phyloP scores from a whole-genome alignment of 345 rosid genomes.

The Anastatica hierochuntica region DNA sequence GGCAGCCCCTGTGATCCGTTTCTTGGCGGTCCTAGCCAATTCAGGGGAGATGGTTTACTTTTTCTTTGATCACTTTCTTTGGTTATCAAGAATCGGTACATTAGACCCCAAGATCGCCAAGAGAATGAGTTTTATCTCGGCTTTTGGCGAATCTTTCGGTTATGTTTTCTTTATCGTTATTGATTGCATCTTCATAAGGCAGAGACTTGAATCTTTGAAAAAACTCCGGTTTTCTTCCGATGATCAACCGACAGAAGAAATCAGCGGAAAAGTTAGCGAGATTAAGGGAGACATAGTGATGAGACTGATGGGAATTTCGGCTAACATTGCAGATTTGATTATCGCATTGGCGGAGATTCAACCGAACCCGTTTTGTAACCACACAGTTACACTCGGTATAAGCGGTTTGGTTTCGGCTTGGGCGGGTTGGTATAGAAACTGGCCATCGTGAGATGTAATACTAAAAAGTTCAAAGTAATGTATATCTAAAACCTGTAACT shows the following conservation, averaged over 20 bases:
- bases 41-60: constrained; percentile 95
- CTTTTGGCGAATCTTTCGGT: constrained; percentile 93
- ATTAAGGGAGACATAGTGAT: constrained; percentile 58
- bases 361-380: constrained; percentile 85
- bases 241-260: constrained; percentile 25
- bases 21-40: constrained; percentile 62
- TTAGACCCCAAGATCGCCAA: constrained; percentile 53
- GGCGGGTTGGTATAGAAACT: constrained; percentile 97
- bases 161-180: constrained; percentile 61
- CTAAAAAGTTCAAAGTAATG: too few species aligned
- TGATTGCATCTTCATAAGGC: constrained; percentile 50
- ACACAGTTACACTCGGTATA: constrained; percentile 58
- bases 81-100: constrained; percentile 84
- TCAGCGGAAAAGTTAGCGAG: constrained; percentile 18
- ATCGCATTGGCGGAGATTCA: constrained; percentile 77
- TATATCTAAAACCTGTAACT: background rate
- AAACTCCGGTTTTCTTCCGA: constrained; percentile 25
- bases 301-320: constrained; percentile 89
- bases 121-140: constrained; percentile 88
- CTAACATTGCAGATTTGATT: constrained; percentile 73
- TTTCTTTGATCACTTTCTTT: constrained; percentile 88
- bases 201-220: constrained; percentile 44
- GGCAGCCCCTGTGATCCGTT: constrained; percentile 32
- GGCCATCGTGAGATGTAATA: constrained; percentile 53
- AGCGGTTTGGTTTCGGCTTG: constrained; percentile 95